phyloP scores from a whole-genome alignment of 768 basidiomycete genomes.

The Termitomyces sp. region DNA sequence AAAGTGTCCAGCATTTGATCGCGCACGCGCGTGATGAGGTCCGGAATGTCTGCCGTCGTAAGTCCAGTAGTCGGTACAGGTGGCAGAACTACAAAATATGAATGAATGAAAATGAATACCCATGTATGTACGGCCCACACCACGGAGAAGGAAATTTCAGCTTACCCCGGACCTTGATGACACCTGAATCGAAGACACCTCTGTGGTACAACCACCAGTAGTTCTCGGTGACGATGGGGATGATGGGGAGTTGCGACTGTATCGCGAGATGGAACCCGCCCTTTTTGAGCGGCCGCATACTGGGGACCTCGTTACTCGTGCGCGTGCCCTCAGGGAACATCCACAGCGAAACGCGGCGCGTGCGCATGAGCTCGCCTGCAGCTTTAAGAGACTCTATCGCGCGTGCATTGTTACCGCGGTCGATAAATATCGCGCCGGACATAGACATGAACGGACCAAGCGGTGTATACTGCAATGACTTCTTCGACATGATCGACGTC shows the following conservation, averaged over 20 bases:
- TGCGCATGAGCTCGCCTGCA: slow-evolving; percentile 78
- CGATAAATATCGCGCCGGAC: slow-evolving; percentile 87
- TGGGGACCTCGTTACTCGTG: slow-evolving; percentile 55
- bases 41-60: slow-evolving; percentile 62
- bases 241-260: slow-evolving; percentile 84
- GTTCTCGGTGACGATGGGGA: slow-evolving; percentile 91
- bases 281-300: slow-evolving; percentile 90
- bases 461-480: slow-evolving; percentile 79
- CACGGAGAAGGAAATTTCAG: neutral
- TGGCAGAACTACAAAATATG: slow-evolving; percentile 70
- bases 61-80: slow-evolving; percentile 76
- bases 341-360: slow-evolving; percentile 70
- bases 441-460: slow-evolving; percentile 89
- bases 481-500: slow-evolving; percentile 90
- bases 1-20: slow-evolving; percentile 77
- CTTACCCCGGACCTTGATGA: slow-evolving; percentile 78
- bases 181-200: slow-evolving; percentile 70
- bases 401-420: slow-evolving; percentile 71
- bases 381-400: slow-evolving; percentile 73
- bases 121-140: neutral
- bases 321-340: slow-evolving; percentile 98
- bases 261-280: slow-evolving; percentile 97
- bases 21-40: slow-evolving; percentile 62
- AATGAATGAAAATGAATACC: neutral
- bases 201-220: slow-evolving; percentile 85